phyloP scores from a whole-genome alignment of 1,284 basidiomycete species.

The Ustilago sp. region DNA sequence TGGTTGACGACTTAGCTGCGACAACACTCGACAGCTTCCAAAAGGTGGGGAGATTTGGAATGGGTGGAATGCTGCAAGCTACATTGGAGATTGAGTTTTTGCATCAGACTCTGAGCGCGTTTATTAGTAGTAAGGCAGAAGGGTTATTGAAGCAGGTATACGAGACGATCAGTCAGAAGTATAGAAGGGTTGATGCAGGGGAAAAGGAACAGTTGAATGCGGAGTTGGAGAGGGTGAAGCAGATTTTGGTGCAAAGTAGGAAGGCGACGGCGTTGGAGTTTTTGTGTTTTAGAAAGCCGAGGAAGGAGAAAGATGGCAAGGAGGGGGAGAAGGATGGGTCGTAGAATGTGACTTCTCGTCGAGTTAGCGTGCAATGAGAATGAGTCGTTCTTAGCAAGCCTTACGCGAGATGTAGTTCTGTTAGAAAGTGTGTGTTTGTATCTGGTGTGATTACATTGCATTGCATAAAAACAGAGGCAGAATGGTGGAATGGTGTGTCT shows the following conservation, averaged over 20 bases:
- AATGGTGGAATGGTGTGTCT: neutral
- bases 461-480: neutral
- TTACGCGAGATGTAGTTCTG: neutral
- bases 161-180: slow-evolving; percentile 91
- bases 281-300: slow-evolving; percentile 75
- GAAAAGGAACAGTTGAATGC: slow-evolving; percentile 68
- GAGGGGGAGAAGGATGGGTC: neutral
- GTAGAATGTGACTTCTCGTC: neutral
- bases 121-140: slow-evolving; percentile 83
- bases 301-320: slow-evolving; percentile 1
- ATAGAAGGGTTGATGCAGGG: slow-evolving; percentile 69
- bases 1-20: slow-evolving; percentile 85
- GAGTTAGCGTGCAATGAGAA: too few species aligned
- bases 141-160: slow-evolving; percentile 89
- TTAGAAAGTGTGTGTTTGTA: neutral
- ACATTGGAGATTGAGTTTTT: slow-evolving; percentile 99
- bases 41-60: slow-evolving; percentile 88
- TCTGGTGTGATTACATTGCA: slow-evolving; percentile 4
- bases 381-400: neutral
- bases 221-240: slow-evolving; percentile 91
- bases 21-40: slow-evolving; percentile 86
- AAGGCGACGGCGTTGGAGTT: slow-evolving; percentile 94
- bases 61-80: slow-evolving; percentile 98
- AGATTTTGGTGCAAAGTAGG: slow-evolving; percentile 85
- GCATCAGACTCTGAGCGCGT: slow-evolving; percentile 91